Percentiles rank a stretch among this genome's conserved stretches.
These are phyloP conservation scores for Salvia splendens DNA, from an alignment of 257 asterid genomes.

Conservation along the genomic window DNA sequence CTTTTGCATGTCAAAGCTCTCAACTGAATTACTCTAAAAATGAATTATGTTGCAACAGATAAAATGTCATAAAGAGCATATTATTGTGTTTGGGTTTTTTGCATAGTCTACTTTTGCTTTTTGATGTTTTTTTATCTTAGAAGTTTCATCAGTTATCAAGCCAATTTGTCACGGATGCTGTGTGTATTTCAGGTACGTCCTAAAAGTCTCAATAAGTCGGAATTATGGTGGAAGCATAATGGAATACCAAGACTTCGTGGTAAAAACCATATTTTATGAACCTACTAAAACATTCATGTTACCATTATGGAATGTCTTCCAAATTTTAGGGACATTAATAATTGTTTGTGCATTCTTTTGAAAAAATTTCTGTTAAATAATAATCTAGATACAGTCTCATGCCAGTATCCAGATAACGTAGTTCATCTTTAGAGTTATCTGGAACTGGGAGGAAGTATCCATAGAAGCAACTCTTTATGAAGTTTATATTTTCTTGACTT, in stretches of 20 bases:
- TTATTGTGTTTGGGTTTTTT: slow-evolving; percentile 19
- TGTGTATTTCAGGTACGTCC: slow-evolving; percentile 71
- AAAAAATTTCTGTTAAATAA: neutral
- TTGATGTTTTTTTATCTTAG: slow-evolving; percentile 1
- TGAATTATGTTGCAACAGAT: slow-evolving; percentile 9
- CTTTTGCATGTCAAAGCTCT: slow-evolving; percentile 17
- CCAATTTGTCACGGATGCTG: slow-evolving; percentile 21
- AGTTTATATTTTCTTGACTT: neutral
- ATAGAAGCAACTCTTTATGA: neutral
- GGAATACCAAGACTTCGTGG: slow-evolving; percentile 92
- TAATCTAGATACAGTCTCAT: slow-evolving; percentile 8
- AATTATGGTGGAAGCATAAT: slow-evolving; percentile 95
- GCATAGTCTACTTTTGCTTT: slow-evolving; percentile 6
- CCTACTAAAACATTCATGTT: slow-evolving; percentile 8
- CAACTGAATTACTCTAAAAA: neutral
- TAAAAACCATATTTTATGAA: slow-evolving; percentile 33
- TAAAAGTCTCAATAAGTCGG: slow-evolving; percentile 84
- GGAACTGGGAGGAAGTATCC: neutral
- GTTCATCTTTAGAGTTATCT: too few relatives aligned
- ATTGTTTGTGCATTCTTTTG: neutral
- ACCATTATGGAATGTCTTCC: slow-evolving; percentile 16
- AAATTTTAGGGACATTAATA: neutral
- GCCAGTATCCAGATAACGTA: neutral
- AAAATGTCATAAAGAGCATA: neutral
- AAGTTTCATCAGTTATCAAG: slow-evolving; percentile 3